phyloP scores from a whole-genome alignment of 2,329 filamentous ascomycete genomes.

The Fusarium ramigenum region DNA sequence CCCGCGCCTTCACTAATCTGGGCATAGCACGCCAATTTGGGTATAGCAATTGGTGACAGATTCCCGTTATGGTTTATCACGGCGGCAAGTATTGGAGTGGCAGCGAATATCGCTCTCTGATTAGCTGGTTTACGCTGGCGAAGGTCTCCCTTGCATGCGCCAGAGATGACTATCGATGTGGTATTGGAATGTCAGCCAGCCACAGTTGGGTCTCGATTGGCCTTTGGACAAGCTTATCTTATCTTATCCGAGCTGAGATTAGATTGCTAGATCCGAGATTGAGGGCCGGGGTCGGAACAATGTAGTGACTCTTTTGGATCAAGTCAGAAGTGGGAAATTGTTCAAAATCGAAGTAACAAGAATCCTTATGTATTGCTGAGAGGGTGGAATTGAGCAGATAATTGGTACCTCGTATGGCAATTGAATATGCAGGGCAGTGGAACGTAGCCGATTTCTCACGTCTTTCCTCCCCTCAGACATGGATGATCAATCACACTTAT shows the following conservation, averaged over 20 bases:
- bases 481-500: no score
- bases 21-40: neutral
- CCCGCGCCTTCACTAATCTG: neutral
- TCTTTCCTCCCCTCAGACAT: fast-evolving
- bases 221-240: neutral
- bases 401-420: no score
- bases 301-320: fast-evolving
- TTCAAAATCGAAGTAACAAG: neutral
- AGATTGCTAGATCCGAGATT: no score
- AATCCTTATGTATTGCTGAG: fast-evolving
- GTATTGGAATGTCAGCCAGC: conserved; percentile 3
- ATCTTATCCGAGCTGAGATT: neutral
- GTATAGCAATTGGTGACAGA: no score
- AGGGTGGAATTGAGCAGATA: no score
- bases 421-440: no score
- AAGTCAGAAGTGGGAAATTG: fast-evolving
- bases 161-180: neutral
- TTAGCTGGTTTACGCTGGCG: neutral
- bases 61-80: fast-evolving
- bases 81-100: neutral
- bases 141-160: neutral
- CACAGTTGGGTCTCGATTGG: neutral
- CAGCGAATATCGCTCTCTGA: fast-evolving
- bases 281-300: fast-evolving
- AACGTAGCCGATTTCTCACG: no score